Conservation (phyloP, 768 basidiomycete species). For the Lactifluus pinguis region DNA sequence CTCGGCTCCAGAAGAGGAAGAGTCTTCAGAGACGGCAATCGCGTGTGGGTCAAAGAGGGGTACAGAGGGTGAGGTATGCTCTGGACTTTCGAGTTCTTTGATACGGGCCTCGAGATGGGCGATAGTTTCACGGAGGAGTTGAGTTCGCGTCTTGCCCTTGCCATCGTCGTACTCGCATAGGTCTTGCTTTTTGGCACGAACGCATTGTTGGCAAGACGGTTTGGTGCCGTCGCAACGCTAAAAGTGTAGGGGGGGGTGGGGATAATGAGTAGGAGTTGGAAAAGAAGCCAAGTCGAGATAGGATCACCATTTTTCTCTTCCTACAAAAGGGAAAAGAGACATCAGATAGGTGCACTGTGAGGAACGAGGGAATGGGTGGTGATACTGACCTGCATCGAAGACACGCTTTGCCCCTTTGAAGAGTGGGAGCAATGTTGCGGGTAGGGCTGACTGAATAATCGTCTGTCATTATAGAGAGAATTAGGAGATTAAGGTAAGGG, state of each 20-base stretch:
- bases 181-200: slow-evolving; percentile 67
- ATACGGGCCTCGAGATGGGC: slow-evolving; percentile 61
- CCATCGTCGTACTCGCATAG: slow-evolving; percentile 78
- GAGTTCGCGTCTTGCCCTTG: slow-evolving; percentile 74
- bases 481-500: slow-evolving; percentile 16
- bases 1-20: slow-evolving; percentile 28
- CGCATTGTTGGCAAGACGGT: slow-evolving; percentile 72
- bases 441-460: slow-evolving; percentile 11
- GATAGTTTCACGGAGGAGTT: slow-evolving; percentile 70
- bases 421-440: slow-evolving; percentile 15
- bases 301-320: slow-evolving; percentile 20
- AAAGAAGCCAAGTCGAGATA: neutral
- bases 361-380: neutral
- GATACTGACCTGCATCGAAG: slow-evolving; percentile 20
- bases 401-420: slow-evolving; percentile 21
- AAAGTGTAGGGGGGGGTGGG: neutral
- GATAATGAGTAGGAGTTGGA: neutral
- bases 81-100: slow-evolving; percentile 67
- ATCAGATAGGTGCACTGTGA: neutral
- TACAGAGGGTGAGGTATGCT: slow-evolving; percentile 59
- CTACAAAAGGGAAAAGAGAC: slow-evolving; percentile 1
- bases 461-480: slow-evolving; percentile 20
- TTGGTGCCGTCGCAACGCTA: slow-evolving; percentile 73
- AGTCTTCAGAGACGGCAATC: slow-evolving; percentile 25
- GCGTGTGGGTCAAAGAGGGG: slow-evolving; percentile 62